Base-by-base conservation (phyloP, 495 filamentous ascomycete species). In the Lophium mytilinum region DNA sequence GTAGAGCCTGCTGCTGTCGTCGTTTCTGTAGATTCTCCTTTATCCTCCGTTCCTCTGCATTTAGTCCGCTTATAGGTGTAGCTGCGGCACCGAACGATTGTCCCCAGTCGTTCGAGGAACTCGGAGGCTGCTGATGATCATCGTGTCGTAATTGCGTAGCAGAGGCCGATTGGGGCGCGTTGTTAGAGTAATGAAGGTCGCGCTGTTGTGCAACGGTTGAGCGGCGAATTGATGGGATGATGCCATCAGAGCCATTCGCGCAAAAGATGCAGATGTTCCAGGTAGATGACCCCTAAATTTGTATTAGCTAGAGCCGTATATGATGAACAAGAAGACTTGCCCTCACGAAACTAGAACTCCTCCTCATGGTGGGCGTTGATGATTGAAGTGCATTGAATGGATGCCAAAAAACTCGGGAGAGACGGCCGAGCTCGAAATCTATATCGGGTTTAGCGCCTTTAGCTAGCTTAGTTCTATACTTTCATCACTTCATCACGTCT, bases 191-290 rank as follows among this genome's bases (percentile, higher is more conserved):
- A 56, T 70, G 57, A 19, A 68, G 61, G 11, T 52, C 36, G 35
- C 68, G 51, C 21, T 56, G 57, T 24, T 61, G 55, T 30, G 51
- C 34, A 1, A 39, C 15, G 45, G 45, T 24, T 18, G 47, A 24
- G 19, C 33, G 18, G 33, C n/a, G 14, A 49, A 53, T 39, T 33
- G 41, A 39, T 39, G 39, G 46, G 9, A 52, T 42, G 34, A 51
- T 40, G 12, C 9, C 49, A 36, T 48, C 51, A 21, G 41, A 43
- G 48, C 53, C 5, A 37, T 52, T 56, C 18, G 69, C 57, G 60
- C 68, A 71, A 51, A 70, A 66, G 54, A 69, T 36, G 68, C 69
- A 71, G 50, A 71, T 37, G 43, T 63, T 37, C 56, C 63, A 66
- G 49, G 62, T 60, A 40, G 68, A 60, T 30, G 66, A 58, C 12